Evolutionary conservation across 2,329 filamentous ascomycete species (phyloP).

Genomic region (Herpotrichia juniperi): DNA sequence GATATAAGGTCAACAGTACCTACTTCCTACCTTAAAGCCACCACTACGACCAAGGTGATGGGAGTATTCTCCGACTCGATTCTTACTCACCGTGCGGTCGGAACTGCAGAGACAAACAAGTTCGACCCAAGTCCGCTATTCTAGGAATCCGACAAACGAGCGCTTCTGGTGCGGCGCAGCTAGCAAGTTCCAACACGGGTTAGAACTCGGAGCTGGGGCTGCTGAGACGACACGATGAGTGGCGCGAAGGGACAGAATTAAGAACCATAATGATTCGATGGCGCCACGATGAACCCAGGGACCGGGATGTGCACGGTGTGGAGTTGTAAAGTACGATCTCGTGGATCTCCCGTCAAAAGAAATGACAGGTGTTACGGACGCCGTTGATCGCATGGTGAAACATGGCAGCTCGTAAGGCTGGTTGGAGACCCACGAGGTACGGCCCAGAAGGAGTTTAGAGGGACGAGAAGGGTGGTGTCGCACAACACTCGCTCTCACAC

Average conservation of each 20-base stretch:
- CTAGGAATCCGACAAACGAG: not conserved
- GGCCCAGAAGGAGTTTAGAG: too few relatives aligned
- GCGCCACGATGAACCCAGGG: not conserved
- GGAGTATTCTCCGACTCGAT: not conserved
- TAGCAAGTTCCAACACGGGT: not conserved
- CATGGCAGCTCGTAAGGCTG: not conserved
- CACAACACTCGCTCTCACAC: not conserved
- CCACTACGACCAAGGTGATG: not conserved
- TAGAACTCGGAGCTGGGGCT: not conserved
- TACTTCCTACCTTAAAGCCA: not conserved
- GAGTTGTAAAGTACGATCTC: not conserved
- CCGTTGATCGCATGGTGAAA: not conserved
- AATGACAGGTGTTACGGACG: not conserved
- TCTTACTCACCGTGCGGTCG: not conserved
- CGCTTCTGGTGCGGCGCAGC: not conserved
- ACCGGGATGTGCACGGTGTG: not conserved
- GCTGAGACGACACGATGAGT: not conserved
- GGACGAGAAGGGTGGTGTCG: not conserved
- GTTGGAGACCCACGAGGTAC: too few relatives aligned
- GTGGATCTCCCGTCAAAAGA: not conserved
- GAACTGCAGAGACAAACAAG: not conserved
- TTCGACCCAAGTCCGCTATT: constrained; percentile 1
- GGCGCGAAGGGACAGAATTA: not conserved
- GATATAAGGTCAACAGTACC: not conserved
- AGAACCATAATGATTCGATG: not conserved